Percentiles rank a stretch among this genome's conserved stretches.
Evolutionary conservation across 805 yeast genomes (phyloP).

Genomic region (Limtongia smithiae): DNA sequence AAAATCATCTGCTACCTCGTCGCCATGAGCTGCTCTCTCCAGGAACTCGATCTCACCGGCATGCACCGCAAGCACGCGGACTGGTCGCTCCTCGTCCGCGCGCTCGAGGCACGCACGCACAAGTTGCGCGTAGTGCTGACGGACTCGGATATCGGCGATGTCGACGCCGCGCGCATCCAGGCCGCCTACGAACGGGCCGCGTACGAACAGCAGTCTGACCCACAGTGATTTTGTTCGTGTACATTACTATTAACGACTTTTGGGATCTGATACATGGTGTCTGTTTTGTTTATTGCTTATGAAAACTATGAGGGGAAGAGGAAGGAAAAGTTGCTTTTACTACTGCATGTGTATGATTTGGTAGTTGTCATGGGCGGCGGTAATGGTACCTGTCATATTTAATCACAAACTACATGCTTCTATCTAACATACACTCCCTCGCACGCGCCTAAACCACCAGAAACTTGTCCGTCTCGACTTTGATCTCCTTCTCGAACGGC

Average conservation of each 20-base stretch:
- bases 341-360: too few species aligned
- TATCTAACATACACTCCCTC: too few species aligned
- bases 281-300: too few species aligned
- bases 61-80: conserved; percentile 14
- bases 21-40: conserved; percentile 13
- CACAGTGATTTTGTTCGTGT: not conserved
- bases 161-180: not conserved
- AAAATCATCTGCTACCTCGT: conserved; percentile 21
- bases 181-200: not conserved
- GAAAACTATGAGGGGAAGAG: not conserved
- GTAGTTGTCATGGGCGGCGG: too few species aligned
- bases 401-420: too few species aligned
- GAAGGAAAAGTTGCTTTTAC: not conserved
- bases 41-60: conserved; percentile 14
- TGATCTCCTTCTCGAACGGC: conserved; percentile 60
- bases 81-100: conserved; percentile 17
- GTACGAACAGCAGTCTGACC: not conserved
- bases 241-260: not conserved
- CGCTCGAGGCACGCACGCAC: conserved; percentile 11
- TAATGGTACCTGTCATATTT: too few species aligned
- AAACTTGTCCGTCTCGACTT: conserved; percentile 40
- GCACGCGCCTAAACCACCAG: conserved; percentile 10
- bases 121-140: conserved; percentile 5
- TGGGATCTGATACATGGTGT: too few species aligned
- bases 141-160: conserved; percentile 7